Conservation (phyloP, 2,329 filamentous ascomycete species). For the Chaetomiaceae sp. region DNA sequence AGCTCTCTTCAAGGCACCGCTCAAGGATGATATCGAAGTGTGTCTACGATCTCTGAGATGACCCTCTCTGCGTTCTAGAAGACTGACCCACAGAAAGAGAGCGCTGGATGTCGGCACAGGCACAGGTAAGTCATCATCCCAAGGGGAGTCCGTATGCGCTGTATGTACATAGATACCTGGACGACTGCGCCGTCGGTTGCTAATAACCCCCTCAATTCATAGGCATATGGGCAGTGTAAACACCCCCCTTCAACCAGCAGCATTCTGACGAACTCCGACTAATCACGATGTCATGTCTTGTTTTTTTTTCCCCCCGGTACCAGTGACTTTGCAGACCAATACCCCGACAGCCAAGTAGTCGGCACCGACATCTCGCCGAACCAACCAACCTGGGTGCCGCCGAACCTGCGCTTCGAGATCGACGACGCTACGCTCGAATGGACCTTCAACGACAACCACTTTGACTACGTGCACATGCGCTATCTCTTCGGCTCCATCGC, state of each 20-base stretch:
- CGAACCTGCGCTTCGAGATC: constrained; percentile 46
- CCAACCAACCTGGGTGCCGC: constrained; percentile 54
- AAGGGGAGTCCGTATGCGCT: too few relatives aligned
- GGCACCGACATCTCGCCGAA: constrained; percentile 55
- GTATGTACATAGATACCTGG: too few relatives aligned
- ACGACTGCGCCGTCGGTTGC: too few relatives aligned
- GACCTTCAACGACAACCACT: constrained; percentile 24
- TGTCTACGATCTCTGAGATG: not conserved
- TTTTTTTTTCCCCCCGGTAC: constrained; percentile 15
- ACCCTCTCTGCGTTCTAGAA: too few relatives aligned
- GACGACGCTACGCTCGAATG: constrained; percentile 28
- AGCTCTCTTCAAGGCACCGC: constrained; percentile 11
- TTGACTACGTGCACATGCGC: constrained; percentile 35
- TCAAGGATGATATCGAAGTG: constrained; percentile 7
- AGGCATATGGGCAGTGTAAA: constrained; percentile 22
- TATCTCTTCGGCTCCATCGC: constrained; percentile 30
- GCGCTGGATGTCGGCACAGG: constrained; percentile 20
- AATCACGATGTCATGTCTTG: not conserved
- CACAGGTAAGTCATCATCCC: constrained; percentile 10
- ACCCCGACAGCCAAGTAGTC: constrained; percentile 14
- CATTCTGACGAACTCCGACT: too few relatives aligned
- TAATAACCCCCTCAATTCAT: too few relatives aligned
- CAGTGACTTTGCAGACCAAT: constrained; percentile 24
- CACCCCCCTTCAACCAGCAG: not conserved
- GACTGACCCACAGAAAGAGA: not conserved